phyloP scores from a whole-genome alignment of 2,329 filamentous ascomycete genomes.

The Sporothrix dimorphospora region DNA sequence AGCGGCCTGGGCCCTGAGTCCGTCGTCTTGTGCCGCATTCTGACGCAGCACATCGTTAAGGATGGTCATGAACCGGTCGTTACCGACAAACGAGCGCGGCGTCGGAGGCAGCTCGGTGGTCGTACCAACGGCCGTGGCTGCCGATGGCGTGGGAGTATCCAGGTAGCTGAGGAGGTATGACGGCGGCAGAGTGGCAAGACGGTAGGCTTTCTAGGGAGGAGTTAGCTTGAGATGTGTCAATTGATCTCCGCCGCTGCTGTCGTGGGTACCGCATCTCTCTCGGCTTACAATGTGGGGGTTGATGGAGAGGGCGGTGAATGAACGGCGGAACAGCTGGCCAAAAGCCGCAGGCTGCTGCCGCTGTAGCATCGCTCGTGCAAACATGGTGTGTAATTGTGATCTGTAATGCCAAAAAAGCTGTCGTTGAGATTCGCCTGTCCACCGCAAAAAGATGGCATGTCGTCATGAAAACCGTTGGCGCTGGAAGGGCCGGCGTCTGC shows the following conservation, averaged over 20 bases:
- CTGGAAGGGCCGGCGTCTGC: not conserved
- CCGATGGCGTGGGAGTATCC: slow-evolving; percentile 58
- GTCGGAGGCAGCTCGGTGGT: slow-evolving; percentile 63
- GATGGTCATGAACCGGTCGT: slow-evolving; percentile 57
- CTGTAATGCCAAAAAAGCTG: not conserved
- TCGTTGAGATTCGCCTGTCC: not conserved
- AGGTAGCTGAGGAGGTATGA: slow-evolving; percentile 63
- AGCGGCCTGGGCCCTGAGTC: slow-evolving; percentile 52
- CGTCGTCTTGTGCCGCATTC: slow-evolving; percentile 36
- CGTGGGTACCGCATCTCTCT: not conserved
- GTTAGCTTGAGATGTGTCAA: not conserved
- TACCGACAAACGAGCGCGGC: slow-evolving; percentile 62
- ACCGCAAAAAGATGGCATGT: slow-evolving; percentile 16
- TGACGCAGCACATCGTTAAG: slow-evolving; percentile 43
- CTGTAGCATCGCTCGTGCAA: slow-evolving; percentile 36
- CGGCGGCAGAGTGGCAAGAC: slow-evolving; percentile 49
- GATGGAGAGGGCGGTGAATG: slow-evolving; percentile 51
- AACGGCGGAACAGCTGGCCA: slow-evolving; percentile 36
- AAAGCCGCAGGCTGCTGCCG: slow-evolving; percentile 35
- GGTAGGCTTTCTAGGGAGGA: slow-evolving; percentile 59
- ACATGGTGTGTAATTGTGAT: slow-evolving; percentile 12
- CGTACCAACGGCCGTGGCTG: slow-evolving; percentile 60
- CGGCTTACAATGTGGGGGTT: slow-evolving; percentile 57
- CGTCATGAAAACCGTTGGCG: slow-evolving; percentile 24
- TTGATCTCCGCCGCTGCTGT: not conserved